These are phyloP conservation scores for Brassica hybrid DNA, from an alignment of 441 rosid genomes.

Conservation along the genomic window DNA sequence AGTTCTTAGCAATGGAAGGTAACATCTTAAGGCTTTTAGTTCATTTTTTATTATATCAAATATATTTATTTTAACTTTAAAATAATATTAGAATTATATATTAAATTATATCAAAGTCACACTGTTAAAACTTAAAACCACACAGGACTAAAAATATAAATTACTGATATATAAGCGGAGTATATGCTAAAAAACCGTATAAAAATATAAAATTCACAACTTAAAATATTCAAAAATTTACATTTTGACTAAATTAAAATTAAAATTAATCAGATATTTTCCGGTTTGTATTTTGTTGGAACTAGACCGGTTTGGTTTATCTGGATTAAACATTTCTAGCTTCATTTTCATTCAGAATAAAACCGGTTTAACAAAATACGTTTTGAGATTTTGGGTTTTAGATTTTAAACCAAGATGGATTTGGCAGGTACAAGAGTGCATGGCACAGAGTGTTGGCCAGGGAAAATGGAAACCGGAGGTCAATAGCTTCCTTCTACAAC, in stretches of 20 bases:
- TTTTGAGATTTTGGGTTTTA: background rate
- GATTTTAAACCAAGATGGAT: background rate
- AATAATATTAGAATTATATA: background rate
- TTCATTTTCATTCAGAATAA: background rate
- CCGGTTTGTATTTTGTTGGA: background rate
- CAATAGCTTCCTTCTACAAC: conserved; percentile 88
- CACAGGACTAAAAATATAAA: background rate
- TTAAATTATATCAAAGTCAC: background rate
- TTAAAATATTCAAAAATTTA: no score
- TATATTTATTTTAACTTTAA: background rate
- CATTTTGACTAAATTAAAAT: background rate
- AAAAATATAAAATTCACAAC: background rate
- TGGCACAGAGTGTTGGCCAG: conserved; percentile 76
- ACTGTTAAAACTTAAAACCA: background rate
- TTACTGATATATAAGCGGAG: background rate
- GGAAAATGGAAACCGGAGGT: conserved; percentile 66
- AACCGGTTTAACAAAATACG: background rate
- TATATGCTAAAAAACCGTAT: background rate
- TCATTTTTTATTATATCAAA: background rate
- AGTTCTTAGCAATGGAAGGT: conserved; percentile 79
- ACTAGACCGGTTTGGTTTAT: background rate
- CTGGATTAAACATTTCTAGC: background rate
- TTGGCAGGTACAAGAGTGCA: conserved; percentile 69
- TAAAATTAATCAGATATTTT: background rate
- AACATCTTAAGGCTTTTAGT: background rate